Base-by-base conservation (phyloP, 164 flowering plant genomes). In the Santalum album region DNA sequence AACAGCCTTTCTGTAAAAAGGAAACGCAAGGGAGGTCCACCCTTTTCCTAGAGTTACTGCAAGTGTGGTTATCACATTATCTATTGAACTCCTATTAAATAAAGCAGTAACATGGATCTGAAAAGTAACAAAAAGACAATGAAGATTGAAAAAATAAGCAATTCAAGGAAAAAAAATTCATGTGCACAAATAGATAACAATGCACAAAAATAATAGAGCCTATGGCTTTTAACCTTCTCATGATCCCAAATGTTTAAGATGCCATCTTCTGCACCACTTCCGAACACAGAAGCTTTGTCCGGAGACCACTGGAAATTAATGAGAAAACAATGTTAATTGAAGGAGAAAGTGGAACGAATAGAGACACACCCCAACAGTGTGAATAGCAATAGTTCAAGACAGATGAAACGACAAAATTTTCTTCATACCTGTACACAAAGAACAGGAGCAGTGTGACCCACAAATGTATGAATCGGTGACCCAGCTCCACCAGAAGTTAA, bases 221-320 rank as follows among this genome's bases (percentile, higher is more conserved):
- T 7, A 40, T 24, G 40, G 11, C 3, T 22, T n/a, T 58, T 6
- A 49, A 80, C 90, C 83, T 74, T 78, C 40, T 75, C 81, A 61
- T 77, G 65, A 71, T 85, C 87, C 94, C 94, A 85, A n/a, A 85
- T 66, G 58, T 85, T 85, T 45, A 85, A 67, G 54, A 82, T 58
- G 36, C 89, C 87, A 76, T 85, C 94, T 53, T 85, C 91, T 25
- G 91, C 92, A 57, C 88, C 69, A 64, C 88, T 63, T 60, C 66
- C 66, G 50, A 63, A 63, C 18, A 63, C 57, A 42, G 66, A 63
- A 27, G 66, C 44, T 32, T 63, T 63, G 51, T 63, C 61, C 11
- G 66, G 66, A 45, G 57, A 63, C 61, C 67, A 63, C 67, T 63
- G 67, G 46, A 35, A 43, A 44, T 1, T 19, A 5, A 53, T 14